These are phyloP conservation scores for Pontederia crassipes DNA, from an alignment of 176 grass and related monocot species.

Conservation along the genomic window DNA sequence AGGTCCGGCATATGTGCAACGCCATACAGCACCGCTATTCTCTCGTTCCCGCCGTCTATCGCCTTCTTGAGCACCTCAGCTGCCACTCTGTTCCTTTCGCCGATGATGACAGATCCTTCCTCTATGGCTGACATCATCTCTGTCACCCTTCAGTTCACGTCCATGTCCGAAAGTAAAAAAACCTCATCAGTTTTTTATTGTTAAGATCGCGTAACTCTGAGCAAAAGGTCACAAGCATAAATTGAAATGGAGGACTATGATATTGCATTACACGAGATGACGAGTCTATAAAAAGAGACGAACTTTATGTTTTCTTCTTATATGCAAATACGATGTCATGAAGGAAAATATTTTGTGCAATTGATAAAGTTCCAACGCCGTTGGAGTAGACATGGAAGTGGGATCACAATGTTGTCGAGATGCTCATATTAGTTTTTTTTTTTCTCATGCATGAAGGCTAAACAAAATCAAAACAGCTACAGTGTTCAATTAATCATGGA, in stretches of 20 bases:
- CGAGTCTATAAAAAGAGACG: no score
- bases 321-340: no score
- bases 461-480: no score
- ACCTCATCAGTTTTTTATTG: neutral
- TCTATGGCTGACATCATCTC: slow-evolving; percentile 37
- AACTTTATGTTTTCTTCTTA: no score
- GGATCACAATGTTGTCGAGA: no score
- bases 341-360: no score
- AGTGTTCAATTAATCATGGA: no score
- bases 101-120: slow-evolving; percentile 83
- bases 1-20: slow-evolving; percentile 94
- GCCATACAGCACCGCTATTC: slow-evolving; percentile 81
- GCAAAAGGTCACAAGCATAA: neutral
- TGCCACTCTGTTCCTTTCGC: slow-evolving; percentile 85
- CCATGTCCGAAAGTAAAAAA: neutral
- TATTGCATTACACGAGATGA: no score
- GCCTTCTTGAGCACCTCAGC: slow-evolving; percentile 54
- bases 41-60: slow-evolving; percentile 53
- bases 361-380: no score
- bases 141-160: slow-evolving; percentile 32
- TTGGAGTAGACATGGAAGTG: no score
- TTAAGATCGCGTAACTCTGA: neutral
- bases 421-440: no score
- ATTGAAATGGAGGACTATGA: neutral
- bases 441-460: no score